phyloP scores from a whole-genome alignment of 768 basidiomycete species.

The Suillus decipiens region DNA sequence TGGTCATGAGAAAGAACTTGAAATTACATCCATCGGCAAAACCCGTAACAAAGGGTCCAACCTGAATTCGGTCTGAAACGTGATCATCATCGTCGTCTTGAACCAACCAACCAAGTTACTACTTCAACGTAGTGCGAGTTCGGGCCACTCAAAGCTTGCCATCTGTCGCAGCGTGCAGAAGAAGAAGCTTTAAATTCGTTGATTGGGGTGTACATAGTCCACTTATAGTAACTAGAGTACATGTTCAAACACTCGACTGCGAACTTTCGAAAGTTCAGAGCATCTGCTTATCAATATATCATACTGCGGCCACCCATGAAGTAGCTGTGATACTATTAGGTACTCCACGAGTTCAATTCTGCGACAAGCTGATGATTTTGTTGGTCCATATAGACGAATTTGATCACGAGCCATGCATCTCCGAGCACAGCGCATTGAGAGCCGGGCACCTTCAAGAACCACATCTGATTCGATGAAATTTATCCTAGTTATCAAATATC shows the following conservation, averaged over 20 bases:
- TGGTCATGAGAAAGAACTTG: background rate
- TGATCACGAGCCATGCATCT: background rate
- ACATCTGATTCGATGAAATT: background rate
- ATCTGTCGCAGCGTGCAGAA: background rate
- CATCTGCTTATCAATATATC: background rate
- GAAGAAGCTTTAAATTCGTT: background rate
- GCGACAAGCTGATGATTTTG: background rate
- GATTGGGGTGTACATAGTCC: background rate
- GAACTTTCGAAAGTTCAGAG: background rate
- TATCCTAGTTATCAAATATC: background rate
- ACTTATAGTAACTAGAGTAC: no score
- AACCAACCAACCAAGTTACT: no score
- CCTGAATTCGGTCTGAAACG: no score
- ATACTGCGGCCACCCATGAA: background rate
- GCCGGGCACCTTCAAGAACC: background rate
- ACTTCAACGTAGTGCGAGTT: no score
- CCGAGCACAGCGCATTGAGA: background rate
- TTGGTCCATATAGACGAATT: background rate
- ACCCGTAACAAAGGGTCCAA: slow-evolving; percentile 2
- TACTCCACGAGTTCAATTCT: background rate
- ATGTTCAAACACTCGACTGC: background rate
- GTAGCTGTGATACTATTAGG: background rate
- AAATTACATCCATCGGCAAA: slow-evolving; percentile 1
- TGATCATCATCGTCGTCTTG: no score
- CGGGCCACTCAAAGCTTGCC: background rate